These are phyloP conservation scores for Hawksworthiomyces lignivorus DNA, from an alignment of 2,329 filamentous ascomycete species.

Conservation along the genomic window DNA sequence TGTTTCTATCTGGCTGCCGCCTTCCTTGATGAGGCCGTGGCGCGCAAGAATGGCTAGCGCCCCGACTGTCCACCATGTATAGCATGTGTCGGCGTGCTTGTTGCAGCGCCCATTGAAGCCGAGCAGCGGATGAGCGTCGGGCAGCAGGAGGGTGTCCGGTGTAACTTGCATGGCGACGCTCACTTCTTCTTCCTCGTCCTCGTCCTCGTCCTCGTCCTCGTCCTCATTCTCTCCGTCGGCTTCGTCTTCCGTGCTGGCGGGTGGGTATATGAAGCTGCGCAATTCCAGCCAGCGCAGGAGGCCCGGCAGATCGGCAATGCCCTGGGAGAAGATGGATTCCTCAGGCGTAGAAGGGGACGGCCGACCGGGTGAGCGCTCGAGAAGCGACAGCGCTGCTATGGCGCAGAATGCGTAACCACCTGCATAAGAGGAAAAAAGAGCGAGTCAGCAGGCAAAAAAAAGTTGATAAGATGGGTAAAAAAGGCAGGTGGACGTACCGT, in stretches of 20 bases:
- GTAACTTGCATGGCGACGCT: slow-evolving; percentile 18
- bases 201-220: slow-evolving; percentile 36
- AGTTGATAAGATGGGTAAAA: not conserved
- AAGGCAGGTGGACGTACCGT: slow-evolving; percentile 46
- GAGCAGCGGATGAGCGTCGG: slow-evolving; percentile 28
- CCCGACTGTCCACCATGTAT: slow-evolving; percentile 83
- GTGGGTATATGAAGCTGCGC: slow-evolving; percentile 52
- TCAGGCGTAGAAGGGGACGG: slow-evolving; percentile 18
- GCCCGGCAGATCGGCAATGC: slow-evolving; percentile 30
- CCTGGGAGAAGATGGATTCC: slow-evolving; percentile 25
- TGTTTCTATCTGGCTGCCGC: slow-evolving; percentile 49
- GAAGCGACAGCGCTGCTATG: slow-evolving; percentile 65
- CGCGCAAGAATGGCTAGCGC: slow-evolving; percentile 38
- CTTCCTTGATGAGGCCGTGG: slow-evolving; percentile 29
- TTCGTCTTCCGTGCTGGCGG: no score
- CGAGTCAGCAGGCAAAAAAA: slow-evolving; percentile 4
- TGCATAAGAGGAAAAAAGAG: slow-evolving; percentile 24
- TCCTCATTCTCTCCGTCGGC: no score
- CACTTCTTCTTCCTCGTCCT: slow-evolving; percentile 27
- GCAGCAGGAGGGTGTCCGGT: not conserved
- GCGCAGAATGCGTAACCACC: slow-evolving; percentile 90
- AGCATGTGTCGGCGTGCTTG: slow-evolving; percentile 91
- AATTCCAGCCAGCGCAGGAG: slow-evolving; percentile 47
- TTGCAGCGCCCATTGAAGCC: slow-evolving; percentile 89
- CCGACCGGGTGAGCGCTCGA: slow-evolving; percentile 51